These are phyloP conservation scores for Eleusine indica DNA, from an alignment of 176 grass and related monocot genomes.

Conservation along the genomic window DNA sequence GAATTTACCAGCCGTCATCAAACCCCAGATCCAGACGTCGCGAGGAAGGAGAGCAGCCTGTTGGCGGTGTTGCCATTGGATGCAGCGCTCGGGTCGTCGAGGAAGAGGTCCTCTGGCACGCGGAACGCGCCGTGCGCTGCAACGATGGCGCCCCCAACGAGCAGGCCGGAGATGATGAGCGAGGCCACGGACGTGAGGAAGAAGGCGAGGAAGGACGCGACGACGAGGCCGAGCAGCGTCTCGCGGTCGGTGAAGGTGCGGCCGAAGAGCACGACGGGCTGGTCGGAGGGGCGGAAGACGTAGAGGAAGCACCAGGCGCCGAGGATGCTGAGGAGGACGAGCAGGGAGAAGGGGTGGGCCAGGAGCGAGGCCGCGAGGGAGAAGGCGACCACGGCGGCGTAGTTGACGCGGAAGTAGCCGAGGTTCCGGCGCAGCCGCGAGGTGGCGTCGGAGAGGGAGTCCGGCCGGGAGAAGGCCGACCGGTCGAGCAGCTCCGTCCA, in stretches of 20 bases:
- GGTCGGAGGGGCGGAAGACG: constrained; percentile 79
- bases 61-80: constrained; percentile 45
- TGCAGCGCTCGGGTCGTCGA: constrained; percentile 58
- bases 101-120: constrained; percentile 88
- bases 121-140: constrained; percentile 72
- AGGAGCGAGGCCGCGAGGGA: constrained; percentile 75
- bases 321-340: constrained; percentile 69
- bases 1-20: constrained; percentile 32
- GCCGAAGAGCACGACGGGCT: constrained; percentile 86
- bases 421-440: constrained; percentile 86
- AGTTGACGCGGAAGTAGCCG: constrained; percentile 94
- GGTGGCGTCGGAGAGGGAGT: constrained; percentile 80
- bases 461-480: constrained; percentile 73
- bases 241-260: constrained; percentile 88
- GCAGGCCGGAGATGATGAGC: constrained; percentile 80
- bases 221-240: constrained; percentile 73
- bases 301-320: constrained; percentile 90
- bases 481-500: constrained; percentile 88
- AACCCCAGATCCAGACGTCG: constrained; percentile 51
- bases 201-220: constrained; percentile 67
- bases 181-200: constrained; percentile 88
- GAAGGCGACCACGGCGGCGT: constrained; percentile 72
- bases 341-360: constrained; percentile 80
- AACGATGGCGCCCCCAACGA: constrained; percentile 64
- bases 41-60: constrained; percentile 79